Conservation (phyloP, 768 basidiomycete genomes). For the Polyporus arcularius region DNA sequence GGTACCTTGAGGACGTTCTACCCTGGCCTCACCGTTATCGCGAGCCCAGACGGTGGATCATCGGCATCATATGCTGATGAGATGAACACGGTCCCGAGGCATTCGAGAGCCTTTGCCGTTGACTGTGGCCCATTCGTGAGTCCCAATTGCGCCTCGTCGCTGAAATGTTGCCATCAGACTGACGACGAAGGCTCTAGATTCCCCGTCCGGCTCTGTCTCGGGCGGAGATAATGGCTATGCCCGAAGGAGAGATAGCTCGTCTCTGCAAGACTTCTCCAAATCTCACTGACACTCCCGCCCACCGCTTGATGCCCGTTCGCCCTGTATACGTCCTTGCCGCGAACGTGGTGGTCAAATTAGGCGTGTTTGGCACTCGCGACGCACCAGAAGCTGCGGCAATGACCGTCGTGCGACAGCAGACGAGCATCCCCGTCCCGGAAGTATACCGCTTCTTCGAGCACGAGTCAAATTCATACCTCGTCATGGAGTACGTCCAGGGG, state of each 20-base stretch:
- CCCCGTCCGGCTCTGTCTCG: neutral
- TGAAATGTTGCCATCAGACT: neutral
- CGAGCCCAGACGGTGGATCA: neutral
- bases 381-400: constrained; percentile 2
- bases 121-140: neutral
- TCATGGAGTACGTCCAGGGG: constrained; percentile 18
- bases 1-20: too few species aligned
- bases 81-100: neutral
- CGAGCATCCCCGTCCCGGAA: constrained; percentile 10
- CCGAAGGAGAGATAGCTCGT: constrained; percentile 1
- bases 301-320: neutral
- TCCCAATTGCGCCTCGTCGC: neutral
- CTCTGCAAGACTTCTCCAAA: constrained; percentile 2
- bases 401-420: neutral
- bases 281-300: neutral
- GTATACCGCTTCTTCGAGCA: constrained; percentile 23
- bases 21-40: neutral
- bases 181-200: neutral
- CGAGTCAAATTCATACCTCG: neutral
- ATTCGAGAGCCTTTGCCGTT: neutral
- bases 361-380: neutral
- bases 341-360: constrained; percentile 5
- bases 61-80: neutral
- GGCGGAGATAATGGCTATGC: neutral
- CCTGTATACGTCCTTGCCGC: constrained; percentile 10